Evolutionary conservation across 2,329 filamentous ascomycete genomes (phyloP).

Genomic region (Aspergillus eucalypticola): DNA sequence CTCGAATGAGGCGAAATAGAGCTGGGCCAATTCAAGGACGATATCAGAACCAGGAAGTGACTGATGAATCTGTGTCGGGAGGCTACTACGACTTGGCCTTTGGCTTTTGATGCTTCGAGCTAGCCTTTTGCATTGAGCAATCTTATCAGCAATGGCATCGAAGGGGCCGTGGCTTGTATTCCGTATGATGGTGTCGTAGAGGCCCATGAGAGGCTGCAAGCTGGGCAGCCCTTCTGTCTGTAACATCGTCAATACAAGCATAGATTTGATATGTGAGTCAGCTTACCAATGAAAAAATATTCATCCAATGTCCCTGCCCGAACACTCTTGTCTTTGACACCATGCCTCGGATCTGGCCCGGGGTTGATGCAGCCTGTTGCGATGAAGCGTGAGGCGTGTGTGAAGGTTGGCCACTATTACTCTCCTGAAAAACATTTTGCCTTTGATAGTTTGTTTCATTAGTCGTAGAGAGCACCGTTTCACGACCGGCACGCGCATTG

Average conservation of each 20-base stretch:
- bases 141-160: conserved; percentile 6
- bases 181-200: background rate
- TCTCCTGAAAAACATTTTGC: background rate
- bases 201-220: conserved; percentile 13
- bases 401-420: background rate
- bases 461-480: background rate
- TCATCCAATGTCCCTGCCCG: conserved; percentile 31
- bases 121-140: conserved; percentile 26
- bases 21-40: conserved; percentile 18
- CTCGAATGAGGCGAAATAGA: conserved; percentile 31
- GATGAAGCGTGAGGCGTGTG: background rate
- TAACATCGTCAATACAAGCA: background rate
- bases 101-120: conserved; percentile 24
- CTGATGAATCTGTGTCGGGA: conserved; percentile 12
- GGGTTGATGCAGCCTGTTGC: background rate
- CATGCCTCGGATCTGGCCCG: conserved; percentile 16
- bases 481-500: background rate
- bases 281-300: conserved; percentile 18
- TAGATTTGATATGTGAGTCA: background rate
- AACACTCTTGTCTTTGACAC: conserved; percentile 28
- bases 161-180: background rate
- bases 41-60: conserved; percentile 18
- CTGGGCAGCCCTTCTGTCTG: conserved; percentile 12
- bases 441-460: fast-evolving
- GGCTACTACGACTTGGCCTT: conserved; percentile 19